Evolutionary conservation across 2,329 filamentous ascomycete genomes (phyloP).

Genomic region (Pseudocercospora musae): DNA sequence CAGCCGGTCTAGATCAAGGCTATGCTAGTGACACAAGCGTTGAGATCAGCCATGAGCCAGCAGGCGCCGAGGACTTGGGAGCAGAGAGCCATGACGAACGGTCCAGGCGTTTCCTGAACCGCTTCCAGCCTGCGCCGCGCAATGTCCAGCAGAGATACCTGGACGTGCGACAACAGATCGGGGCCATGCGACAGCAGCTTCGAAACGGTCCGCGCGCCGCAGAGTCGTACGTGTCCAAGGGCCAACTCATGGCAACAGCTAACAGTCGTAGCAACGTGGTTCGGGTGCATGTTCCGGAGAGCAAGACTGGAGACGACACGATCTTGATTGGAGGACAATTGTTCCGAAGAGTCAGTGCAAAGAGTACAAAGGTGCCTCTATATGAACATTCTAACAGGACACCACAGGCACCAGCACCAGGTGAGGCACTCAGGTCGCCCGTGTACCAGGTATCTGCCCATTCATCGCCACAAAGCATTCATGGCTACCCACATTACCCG

Average conservation of each 20-base stretch:
- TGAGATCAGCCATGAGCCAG: conserved; percentile 30
- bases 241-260: background rate
- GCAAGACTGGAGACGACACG: conserved; percentile 5
- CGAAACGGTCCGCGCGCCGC: conserved; percentile 11
- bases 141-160: conserved; percentile 15
- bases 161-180: conserved; percentile 23
- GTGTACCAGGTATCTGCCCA: conserved; percentile 4
- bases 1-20: conserved; percentile 18
- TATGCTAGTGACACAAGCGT: conserved; percentile 30
- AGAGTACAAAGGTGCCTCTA: background rate
- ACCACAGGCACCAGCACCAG: conserved; percentile 4
- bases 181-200: conserved; percentile 19
- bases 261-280: conserved; percentile 14
- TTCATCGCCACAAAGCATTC: conserved; percentile 5
- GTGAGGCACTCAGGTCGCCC: conserved; percentile 3
- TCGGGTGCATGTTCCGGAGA: conserved; percentile 18
- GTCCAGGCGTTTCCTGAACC: conserved; percentile 19
- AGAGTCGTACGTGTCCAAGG: conserved; percentile 10
- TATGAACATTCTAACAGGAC: background rate
- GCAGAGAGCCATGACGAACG: conserved; percentile 30
- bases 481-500: background rate
- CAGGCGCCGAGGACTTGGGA: conserved; percentile 27
- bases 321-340: conserved; percentile 17
- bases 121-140: conserved; percentile 15
- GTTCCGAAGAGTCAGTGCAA: conserved; percentile 12